Evolutionary conservation across 768 basidiomycete genomes (phyloP).

Genomic region (Suillus alpinus): DNA sequence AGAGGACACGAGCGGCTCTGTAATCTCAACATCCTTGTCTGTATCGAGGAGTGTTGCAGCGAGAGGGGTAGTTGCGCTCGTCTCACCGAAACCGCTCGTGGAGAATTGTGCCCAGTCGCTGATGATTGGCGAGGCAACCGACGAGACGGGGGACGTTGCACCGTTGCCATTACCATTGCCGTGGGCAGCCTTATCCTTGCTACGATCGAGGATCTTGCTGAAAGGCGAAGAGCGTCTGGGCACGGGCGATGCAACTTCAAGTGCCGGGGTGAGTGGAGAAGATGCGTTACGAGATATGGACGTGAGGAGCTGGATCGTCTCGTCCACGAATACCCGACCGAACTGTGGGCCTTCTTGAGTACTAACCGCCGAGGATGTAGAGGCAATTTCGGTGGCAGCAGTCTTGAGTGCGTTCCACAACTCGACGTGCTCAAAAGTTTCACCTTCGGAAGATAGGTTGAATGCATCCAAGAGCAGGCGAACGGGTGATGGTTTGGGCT

Average conservation of each 20-base stretch:
- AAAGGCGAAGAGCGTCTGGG: slow-evolving; percentile 33
- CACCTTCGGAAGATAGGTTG: slow-evolving; percentile 33
- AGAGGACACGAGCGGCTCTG: slow-evolving; percentile 35
- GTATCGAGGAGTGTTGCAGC: slow-evolving; percentile 56
- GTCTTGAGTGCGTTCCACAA: slow-evolving; percentile 58
- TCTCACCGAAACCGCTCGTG: slow-evolving; percentile 54
- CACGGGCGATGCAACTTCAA: slow-evolving; percentile 34
- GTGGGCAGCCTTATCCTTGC: not conserved
- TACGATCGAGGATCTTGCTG: slow-evolving; percentile 25
- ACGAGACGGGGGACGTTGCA: slow-evolving; percentile 26
- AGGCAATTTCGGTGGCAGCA: slow-evolving; percentile 34
- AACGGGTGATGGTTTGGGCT: slow-evolving; percentile 50
- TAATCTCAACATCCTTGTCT: slow-evolving; percentile 60
- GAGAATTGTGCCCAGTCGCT: slow-evolving; percentile 72
- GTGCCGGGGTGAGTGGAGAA: slow-evolving; percentile 22
- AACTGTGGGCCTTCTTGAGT: slow-evolving; percentile 40
- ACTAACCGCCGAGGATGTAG: slow-evolving; percentile 3
- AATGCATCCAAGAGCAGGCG: slow-evolving; percentile 65
- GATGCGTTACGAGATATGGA: slow-evolving; percentile 45
- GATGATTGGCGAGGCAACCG: slow-evolving; percentile 23
- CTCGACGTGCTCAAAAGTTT: slow-evolving; percentile 33
- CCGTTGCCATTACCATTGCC: slow-evolving; percentile 19
- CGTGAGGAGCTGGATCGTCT: slow-evolving; percentile 53
- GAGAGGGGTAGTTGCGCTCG: slow-evolving; percentile 37
- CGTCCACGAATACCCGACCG: slow-evolving; percentile 62